Base-by-base conservation (phyloP, 805 yeast species). In the Lachancea mirantina region DNA sequence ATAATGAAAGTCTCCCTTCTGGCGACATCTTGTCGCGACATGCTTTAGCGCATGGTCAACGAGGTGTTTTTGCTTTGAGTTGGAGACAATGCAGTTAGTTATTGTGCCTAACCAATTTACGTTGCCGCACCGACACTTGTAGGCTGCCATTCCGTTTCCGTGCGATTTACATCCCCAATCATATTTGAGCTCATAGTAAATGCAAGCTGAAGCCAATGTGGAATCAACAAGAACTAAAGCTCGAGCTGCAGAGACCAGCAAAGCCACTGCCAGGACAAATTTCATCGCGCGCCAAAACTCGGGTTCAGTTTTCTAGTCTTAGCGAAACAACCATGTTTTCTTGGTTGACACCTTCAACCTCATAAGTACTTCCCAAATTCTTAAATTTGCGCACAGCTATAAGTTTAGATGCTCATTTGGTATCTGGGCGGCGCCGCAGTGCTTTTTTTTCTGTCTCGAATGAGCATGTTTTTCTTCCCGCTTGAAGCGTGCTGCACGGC, bases 141-240 rank as follows among this genome's bases (percentile, higher is more conserved):
- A 66, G 2, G 57, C 49, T 4, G 40, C 45, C 42, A 53, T 59
- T 19, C 55, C 55, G 32, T 58, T 58, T 1, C 58, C 48, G 6
- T 56, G 54, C 6, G 62, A 36, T 18, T 47, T 42, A 40, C 74
- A 68, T 1, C 67, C 69, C 72, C 72, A 68, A 34, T 66, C 63
- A 30, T 53, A 57, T 19, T 47, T 49, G 27, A 51, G 46, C 41
- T 62, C 48, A 35, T 65, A 64, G 42, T 64, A 65, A 10, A 64
- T 45, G 44, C 70, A 65, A 18, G 66, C 52, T 2, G 68, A 52
- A 1, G 70, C 69, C 9, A 64, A 38, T 3, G 60, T 49, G 7
- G 65, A 58, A 34, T 65, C 69, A 14, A 58, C 46, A 24, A 59
- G 46, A 10, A 42, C 47, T 4, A 50, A 34, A 3, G 42, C 45